These are phyloP conservation scores for Elaphomyces granulatus DNA, from an alignment of 495 filamentous ascomycete genomes.

Conservation along the genomic window DNA sequence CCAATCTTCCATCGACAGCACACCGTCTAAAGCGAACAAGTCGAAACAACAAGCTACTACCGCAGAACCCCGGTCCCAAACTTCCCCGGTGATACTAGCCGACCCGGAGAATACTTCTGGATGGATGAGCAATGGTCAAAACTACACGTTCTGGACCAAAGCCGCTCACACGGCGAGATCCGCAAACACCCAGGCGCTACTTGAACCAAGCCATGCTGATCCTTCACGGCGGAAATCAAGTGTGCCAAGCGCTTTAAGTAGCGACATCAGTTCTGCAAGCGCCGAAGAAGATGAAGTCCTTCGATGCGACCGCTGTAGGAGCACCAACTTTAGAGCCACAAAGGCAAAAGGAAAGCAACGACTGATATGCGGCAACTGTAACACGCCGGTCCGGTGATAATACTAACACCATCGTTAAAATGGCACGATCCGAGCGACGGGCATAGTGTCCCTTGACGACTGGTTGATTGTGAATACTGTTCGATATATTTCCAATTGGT, in stretches of 20 bases:
- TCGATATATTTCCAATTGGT: too few relatives aligned
- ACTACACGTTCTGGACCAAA: conserved; percentile 39
- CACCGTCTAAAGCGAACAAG: conserved; percentile 10
- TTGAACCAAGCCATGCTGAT: conserved; percentile 9
- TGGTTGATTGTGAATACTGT: too few relatives aligned
- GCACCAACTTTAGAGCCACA: conserved; percentile 38
- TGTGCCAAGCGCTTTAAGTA: conserved; percentile 30
- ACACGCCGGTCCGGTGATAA: conserved; percentile 13
- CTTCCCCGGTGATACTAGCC: conserved; percentile 1
- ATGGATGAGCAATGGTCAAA: conserved; percentile 38
- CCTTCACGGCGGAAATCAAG: conserved; percentile 23
- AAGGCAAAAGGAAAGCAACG: conserved; percentile 32
- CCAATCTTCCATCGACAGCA: conserved; percentile 18
- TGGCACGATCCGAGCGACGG: too few relatives aligned
- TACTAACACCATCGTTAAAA: too few relatives aligned
- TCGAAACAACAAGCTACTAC: not conserved
- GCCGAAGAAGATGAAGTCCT: conserved; percentile 30
- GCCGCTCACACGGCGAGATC: conserved; percentile 33
- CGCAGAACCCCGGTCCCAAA: too few relatives aligned
- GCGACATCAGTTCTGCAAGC: conserved; percentile 22
- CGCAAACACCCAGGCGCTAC: conserved; percentile 16
- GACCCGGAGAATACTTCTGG: conserved; percentile 27
- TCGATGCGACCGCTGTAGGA: conserved; percentile 34
- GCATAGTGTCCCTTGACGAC: too few relatives aligned
- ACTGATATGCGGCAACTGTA: conserved; percentile 40